Evolutionary conservation across 1,284 basidiomycete genomes (phyloP).

Genomic region (Caloboletus inedulis): DNA sequence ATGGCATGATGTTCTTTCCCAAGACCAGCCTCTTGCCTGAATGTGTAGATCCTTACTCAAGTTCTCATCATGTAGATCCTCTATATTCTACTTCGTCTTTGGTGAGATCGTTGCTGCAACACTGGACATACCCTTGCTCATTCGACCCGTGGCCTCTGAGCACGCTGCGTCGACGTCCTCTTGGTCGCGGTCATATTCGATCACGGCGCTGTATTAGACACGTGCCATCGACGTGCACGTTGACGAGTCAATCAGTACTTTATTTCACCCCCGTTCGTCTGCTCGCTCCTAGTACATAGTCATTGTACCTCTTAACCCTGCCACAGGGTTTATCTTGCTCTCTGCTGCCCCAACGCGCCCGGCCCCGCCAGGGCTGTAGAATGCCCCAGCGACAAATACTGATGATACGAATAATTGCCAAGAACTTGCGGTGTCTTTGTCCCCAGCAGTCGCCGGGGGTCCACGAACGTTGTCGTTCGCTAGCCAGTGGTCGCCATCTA

Average conservation of each 20-base stretch:
- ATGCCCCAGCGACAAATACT: neutral
- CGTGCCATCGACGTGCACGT: neutral
- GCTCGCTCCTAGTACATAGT: neutral
- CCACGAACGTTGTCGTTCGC: conserved; percentile 25
- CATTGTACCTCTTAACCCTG: too few species aligned
- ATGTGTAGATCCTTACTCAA: neutral
- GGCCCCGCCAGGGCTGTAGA: too few species aligned
- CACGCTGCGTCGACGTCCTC: neutral
- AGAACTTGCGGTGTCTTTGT: neutral
- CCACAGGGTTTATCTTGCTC: neutral
- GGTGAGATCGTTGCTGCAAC: neutral
- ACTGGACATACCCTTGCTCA: neutral
- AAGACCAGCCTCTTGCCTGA: neutral
- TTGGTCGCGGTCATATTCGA: neutral
- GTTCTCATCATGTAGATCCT: neutral
- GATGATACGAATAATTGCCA: neutral
- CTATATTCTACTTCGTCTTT: conserved; percentile 1
- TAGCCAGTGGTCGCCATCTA: conserved; percentile 15
- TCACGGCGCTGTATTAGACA: neutral
- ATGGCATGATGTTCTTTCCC: neutral
- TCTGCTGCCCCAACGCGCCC: neutral
- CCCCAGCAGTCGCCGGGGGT: neutral
- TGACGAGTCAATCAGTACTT: neutral
- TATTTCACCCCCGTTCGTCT: neutral
- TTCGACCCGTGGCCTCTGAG: neutral